These are phyloP conservation scores for Epichloe glyceriae DNA, from an alignment of 2,329 filamentous ascomycete species.

Conservation along the genomic window DNA sequence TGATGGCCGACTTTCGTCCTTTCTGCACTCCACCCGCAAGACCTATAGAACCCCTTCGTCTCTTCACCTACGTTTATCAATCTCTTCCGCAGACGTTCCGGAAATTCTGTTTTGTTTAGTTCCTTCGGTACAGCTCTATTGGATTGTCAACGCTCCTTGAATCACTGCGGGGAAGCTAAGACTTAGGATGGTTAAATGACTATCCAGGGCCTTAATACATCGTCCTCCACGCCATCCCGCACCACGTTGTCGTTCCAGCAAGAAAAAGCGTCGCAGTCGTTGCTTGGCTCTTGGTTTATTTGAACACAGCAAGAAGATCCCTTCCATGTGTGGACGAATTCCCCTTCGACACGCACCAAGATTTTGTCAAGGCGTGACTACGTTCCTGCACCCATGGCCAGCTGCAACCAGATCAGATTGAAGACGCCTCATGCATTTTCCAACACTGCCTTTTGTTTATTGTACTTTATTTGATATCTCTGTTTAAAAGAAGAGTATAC, in stretches of 20 bases:
- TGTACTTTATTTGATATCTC: background rate
- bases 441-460: conserved; percentile 9
- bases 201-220: background rate
- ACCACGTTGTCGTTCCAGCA: conserved; percentile 1
- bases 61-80: background rate
- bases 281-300: background rate
- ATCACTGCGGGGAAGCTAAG: conserved; percentile 3
- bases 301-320: background rate
- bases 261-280: conserved; percentile 3
- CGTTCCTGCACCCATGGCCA: background rate
- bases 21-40: conserved; percentile 1
- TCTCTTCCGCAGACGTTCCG: background rate
- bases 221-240: background rate
- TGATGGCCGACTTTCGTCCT: background rate
- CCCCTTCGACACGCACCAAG: background rate
- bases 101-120: background rate
- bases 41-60: background rate
- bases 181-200: conserved; percentile 4
- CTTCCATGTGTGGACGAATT: background rate
- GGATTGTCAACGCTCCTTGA: background rate
- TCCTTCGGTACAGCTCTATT: background rate
- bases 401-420: background rate
- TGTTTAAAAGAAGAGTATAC: background rate
- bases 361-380: background rate
- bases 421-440: conserved; percentile 15